These are phyloP conservation scores for Skeletonema tropicum DNA, from an alignment of 108 stramenopile species.

Conservation along the genomic window DNA sequence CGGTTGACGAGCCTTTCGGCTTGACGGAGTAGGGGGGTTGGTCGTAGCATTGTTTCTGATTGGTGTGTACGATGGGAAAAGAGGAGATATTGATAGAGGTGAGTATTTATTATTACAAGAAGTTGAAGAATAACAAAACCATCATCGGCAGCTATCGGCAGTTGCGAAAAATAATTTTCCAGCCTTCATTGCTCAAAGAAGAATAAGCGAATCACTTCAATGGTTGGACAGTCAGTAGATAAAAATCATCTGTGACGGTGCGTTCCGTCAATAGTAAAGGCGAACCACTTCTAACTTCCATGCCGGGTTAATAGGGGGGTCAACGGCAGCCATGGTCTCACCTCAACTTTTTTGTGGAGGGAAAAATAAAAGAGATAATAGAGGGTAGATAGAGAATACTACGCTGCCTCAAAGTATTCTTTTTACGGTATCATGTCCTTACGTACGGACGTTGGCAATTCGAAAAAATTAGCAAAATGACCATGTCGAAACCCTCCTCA, in stretches of 20 bases:
- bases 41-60: neutral
- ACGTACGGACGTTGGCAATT: neutral
- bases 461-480: neutral
- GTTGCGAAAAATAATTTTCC: neutral
- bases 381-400: too few species aligned
- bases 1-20: conserved; percentile 67
- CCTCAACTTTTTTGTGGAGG: neutral
- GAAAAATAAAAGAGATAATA: neutral
- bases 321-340: neutral
- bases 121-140: neutral
- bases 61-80: neutral
- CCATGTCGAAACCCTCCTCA: neutral
- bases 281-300: neutral
- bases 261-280: neutral
- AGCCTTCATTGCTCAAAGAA: neutral
- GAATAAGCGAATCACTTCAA: neutral
- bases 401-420: too few species aligned
- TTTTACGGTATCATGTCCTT: neutral
- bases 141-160: conserved; percentile 1
- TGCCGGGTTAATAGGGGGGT: neutral
- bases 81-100: neutral
- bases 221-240: neutral
- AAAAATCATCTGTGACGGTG: neutral
- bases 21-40: conserved; percentile 2
- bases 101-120: neutral